A percentile compares a stretch with the other conserved stretches of the same genome.
Evolutionary conservation across 805 yeast species (phyloP).

Genomic region (Pichia pseudocactophila): DNA sequence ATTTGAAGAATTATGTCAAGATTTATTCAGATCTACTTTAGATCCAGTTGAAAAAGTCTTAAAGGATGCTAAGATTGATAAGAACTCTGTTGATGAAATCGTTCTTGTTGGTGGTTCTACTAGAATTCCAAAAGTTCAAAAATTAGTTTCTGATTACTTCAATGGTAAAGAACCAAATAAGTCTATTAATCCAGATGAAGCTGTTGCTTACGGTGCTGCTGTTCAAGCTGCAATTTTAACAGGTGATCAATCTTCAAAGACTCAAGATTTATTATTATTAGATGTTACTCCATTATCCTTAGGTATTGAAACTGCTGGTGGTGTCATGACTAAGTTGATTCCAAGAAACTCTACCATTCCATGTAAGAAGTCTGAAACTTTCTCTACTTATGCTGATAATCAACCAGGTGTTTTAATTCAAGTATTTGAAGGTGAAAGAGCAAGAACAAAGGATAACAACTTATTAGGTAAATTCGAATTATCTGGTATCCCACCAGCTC

Average conservation of each 20-base stretch:
- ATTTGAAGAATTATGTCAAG: constrained; percentile 93
- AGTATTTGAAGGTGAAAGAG: constrained; percentile 76
- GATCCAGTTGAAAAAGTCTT: constrained; percentile 94
- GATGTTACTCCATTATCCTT: constrained; percentile 92
- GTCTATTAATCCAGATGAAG: constrained; percentile 97
- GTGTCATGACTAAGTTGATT: constrained; percentile 70
- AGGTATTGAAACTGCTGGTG: constrained; percentile 82
- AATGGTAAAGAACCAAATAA: constrained; percentile 96
- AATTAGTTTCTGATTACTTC: constrained; percentile 91
- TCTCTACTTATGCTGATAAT: constrained; percentile 77
- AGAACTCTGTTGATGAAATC: constrained; percentile 84
- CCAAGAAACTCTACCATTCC: constrained; percentile 76
- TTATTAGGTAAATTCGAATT: constrained; percentile 67
- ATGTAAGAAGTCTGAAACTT: constrained; percentile 60
- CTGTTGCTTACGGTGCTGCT: constrained; percentile 99
- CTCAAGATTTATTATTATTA: constrained; percentile 86
- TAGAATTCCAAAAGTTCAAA: constrained; percentile 95
- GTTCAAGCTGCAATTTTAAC: constrained; percentile 96
- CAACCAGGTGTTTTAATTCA: constrained; percentile 78
- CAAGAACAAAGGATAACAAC: constrained; percentile 69
- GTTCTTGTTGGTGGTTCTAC: constrained; percentile 97
- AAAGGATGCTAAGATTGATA: constrained; percentile 83
- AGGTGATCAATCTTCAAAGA: constrained; percentile 93
- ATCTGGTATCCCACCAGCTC: constrained; percentile 63
- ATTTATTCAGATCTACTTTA: constrained; percentile 84